Evolutionary conservation across 495 filamentous ascomycete species (phyloP), one percentile per base, ranked within the genome.

Genomic region (Penicillium simplicissimum): DNA sequence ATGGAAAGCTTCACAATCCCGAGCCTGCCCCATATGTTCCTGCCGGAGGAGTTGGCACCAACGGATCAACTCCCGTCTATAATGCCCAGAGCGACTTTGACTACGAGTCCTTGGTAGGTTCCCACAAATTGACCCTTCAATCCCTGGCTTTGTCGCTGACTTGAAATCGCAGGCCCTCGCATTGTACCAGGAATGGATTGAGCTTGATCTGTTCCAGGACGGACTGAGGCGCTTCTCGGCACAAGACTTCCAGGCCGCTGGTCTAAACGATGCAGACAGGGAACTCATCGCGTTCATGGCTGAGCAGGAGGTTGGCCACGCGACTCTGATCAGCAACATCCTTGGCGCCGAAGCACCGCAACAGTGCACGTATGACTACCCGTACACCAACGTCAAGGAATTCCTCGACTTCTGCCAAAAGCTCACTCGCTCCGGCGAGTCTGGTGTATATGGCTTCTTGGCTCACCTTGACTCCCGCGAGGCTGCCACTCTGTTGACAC

Each of bases 391-490:
- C 45, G 88, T 96, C 25, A 82, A 79, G 42, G 91, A 96, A 71
- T 95, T 85, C 67, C 76, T 96, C 61, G 91, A 96, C 76, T 96
- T 96, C 74, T 88, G 84, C 71, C 92, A 96, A 73, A 92, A 92
- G 65, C 64, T 96, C 11, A 96, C 93, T 8, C 88, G 91, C 28
- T 91, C 82, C 64, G 91, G 90, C 34, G 92, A 96, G 73, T 80
- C 87, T 7, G 91, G 93, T 28, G 91, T 93, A 2, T 93, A 90
- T 73, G 91, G 91, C 1, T 96, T 94, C 74, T 78, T 96, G 58
- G 82, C 87, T 52, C 92, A 96, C 70, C 81, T 96, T 15, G 85
- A 96, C 70, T 88, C 88, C 1, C 86, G 90, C 15, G 87, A 92
- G 56, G 88, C 88, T 15, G 90, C 82, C 0, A 85, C 87, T 65